Percentiles rank a stretch among this genome's conserved stretches.
These are phyloP conservation scores for Sugiyamaella japonica DNA, from an alignment of 1,139 yeast species.

Conservation along the genomic window DNA sequence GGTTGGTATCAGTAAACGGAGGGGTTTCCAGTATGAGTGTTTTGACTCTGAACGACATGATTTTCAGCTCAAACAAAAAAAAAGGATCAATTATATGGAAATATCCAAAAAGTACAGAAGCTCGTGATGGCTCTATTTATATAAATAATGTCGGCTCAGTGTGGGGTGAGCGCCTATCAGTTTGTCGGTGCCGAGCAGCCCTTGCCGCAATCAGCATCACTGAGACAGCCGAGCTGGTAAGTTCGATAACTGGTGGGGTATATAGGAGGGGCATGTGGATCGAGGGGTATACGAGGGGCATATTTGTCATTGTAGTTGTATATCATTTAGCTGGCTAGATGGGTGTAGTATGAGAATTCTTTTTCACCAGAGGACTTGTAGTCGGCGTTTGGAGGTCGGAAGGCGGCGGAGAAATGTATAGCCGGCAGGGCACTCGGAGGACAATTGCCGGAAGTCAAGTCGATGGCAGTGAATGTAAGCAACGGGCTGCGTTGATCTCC, in stretches of 20 bases:
- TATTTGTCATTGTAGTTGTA: neutral
- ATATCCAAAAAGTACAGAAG: neutral
- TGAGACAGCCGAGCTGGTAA: neutral
- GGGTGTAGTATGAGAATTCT: neutral
- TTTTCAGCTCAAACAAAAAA: too few relatives aligned
- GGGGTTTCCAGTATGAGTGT: slow-evolving; percentile 7
- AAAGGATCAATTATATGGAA: neutral
- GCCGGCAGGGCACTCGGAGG: neutral
- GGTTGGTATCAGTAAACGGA: slow-evolving; percentile 5
- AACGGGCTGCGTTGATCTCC: too few relatives aligned
- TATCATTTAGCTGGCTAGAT: too few relatives aligned
- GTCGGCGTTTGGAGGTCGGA: neutral
- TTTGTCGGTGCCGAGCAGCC: neutral
- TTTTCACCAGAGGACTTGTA: neutral
- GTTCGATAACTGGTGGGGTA: neutral
- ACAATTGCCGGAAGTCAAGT: neutral
- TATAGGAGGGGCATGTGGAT: neutral
- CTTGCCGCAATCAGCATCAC: neutral
- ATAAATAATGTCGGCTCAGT: neutral
- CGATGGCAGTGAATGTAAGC: too few relatives aligned
- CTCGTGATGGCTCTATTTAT: neutral
- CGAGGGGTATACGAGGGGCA: neutral
- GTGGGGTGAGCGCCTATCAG: neutral
- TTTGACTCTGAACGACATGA: slow-evolving; percentile 6
- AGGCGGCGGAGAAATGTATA: neutral